Percentiles rank a stretch among this genome's conserved stretches.
Conservation (phyloP, 371 early-diverging fungal genomes). For the Lichtheimia corymbifera region DNA sequence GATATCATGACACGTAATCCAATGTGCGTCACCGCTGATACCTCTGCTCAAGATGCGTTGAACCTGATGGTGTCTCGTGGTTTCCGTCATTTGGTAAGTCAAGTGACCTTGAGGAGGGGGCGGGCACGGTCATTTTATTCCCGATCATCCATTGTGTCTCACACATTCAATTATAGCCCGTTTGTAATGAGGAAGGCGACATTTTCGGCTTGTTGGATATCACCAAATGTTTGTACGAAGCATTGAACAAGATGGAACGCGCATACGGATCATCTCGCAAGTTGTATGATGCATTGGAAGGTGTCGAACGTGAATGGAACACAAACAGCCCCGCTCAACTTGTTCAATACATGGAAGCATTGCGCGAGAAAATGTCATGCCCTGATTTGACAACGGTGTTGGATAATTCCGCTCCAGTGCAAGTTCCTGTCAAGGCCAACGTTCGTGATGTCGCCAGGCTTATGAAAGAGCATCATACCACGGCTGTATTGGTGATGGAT, state of each 20-base stretch:
- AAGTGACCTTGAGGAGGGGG: not conserved
- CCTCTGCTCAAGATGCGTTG: slow-evolving; percentile 88
- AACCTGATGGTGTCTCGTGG: slow-evolving; percentile 93
- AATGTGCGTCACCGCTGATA: slow-evolving; percentile 82
- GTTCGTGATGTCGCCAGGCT: slow-evolving; percentile 90
- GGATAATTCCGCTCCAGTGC: slow-evolving; percentile 70
- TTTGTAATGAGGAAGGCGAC: slow-evolving; percentile 84
- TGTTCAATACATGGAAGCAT: slow-evolving; percentile 74
- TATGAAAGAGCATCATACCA: slow-evolving; percentile 88
- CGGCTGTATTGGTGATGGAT: slow-evolving; percentile 91
- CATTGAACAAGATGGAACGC: slow-evolving; percentile 89
- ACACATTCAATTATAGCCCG: slow-evolving; percentile 52
- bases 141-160: not conserved
- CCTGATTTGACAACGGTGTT: slow-evolving; percentile 87
- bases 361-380: slow-evolving; percentile 86
- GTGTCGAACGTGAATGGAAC: slow-evolving; percentile 85
- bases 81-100: slow-evolving; percentile 89
- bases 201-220: slow-evolving; percentile 95
- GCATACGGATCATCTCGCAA: slow-evolving; percentile 86
- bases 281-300: slow-evolving; percentile 90
- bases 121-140: not conserved
- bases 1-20: slow-evolving; percentile 94
- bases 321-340: slow-evolving; percentile 57
- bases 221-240: slow-evolving; percentile 93
- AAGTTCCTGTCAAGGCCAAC: slow-evolving; percentile 77